These are phyloP conservation scores for Eimeria acervulina DNA, from an alignment of 169 alveolate genomes.

Conservation along the genomic window DNA sequence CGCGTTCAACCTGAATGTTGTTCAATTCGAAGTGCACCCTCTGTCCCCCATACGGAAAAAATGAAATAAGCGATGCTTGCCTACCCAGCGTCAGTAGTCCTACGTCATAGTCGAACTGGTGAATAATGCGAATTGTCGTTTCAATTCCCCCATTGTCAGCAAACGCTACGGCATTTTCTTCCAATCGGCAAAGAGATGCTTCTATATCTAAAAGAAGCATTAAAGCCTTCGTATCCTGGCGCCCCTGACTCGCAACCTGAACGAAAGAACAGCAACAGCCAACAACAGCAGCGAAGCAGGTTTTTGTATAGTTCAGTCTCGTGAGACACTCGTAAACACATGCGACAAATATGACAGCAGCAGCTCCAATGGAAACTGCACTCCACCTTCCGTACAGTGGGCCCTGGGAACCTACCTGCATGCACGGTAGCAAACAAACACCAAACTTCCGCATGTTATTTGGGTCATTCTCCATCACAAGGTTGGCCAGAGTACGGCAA, in stretches of 20 bases:
- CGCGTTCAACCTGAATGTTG: background rate
- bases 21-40: background rate
- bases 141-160: conserved; percentile 91
- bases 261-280: background rate
- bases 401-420: conserved; percentile 63
- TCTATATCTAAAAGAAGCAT: conserved; percentile 91
- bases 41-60: background rate
- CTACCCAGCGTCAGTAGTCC: conserved; percentile 91
- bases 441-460: conserved; percentile 92
- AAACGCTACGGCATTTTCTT: conserved; percentile 90
- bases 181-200: conserved; percentile 91
- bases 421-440: conserved; percentile 91
- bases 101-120: conserved; percentile 92
- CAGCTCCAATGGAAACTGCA: background rate
- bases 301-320: background rate
- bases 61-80: background rate
- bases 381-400: background rate
- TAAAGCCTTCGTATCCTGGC: conserved; percentile 91
- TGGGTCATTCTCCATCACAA: conserved; percentile 94
- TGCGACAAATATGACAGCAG: background rate
- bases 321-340: background rate
- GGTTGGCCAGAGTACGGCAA: conserved; percentile 93
- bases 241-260: conserved; percentile 88
- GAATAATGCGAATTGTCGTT: conserved; percentile 89
- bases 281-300: background rate